Conservation (phyloP, 1,284 basidiomycete species). For the Calocybe gambosa region DNA sequence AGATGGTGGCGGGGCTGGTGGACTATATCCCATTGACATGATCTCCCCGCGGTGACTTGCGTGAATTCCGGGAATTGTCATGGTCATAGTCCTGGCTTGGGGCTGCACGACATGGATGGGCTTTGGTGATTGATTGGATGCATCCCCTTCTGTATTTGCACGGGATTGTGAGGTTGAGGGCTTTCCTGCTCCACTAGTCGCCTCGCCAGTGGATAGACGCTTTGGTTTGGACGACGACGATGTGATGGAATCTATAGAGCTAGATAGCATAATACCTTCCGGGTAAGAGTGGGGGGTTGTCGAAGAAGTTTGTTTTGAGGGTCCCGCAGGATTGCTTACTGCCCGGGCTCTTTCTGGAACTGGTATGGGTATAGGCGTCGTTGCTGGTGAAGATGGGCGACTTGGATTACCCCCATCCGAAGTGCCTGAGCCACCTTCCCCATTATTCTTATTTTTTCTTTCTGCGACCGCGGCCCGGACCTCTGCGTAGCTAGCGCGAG, state of each 20-base stretch:
- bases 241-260: conserved; percentile 12
- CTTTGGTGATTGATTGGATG: conserved; percentile 25
- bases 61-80: conserved; percentile 79
- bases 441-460: conserved; percentile 37
- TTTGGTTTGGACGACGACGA: conserved; percentile 14
- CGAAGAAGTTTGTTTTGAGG: conserved; percentile 1
- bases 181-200: conserved; percentile 7
- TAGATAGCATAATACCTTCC: conserved; percentile 13
- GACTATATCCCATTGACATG: conserved; percentile 71
- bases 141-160: conserved; percentile 15
- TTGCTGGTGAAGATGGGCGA: conserved; percentile 18
- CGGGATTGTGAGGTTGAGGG: conserved; percentile 17
- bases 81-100: conserved; percentile 62
- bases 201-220: conserved; percentile 10
- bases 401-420: conserved; percentile 9
- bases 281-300: conserved; percentile 12
- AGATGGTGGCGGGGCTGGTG: conserved; percentile 42
- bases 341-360: conserved; percentile 15
- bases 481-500: conserved; percentile 60
- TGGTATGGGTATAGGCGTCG: conserved; percentile 16
- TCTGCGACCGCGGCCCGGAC: conserved; percentile 65
- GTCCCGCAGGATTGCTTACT: conserved; percentile 12
- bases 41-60: conserved; percentile 72
- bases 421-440: conserved; percentile 24
- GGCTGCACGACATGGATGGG: conserved; percentile 65